Evolutionary conservation across 202 grass and related monocot genomes (phyloP).

Genomic region (Dendrocalamus latiflorus): DNA sequence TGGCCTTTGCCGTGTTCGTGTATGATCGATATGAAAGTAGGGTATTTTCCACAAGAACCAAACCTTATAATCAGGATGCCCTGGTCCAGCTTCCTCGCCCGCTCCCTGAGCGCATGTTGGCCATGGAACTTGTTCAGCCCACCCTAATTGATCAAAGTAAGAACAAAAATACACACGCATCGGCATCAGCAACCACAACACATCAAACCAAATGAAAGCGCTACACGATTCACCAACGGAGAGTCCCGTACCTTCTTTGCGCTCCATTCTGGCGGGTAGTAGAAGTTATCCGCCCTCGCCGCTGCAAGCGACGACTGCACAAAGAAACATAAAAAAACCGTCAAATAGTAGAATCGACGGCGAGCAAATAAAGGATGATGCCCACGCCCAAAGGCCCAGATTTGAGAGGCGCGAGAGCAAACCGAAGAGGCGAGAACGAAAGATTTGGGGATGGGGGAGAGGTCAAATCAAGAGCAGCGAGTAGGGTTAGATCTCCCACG

Average conservation of each 20-base stretch:
- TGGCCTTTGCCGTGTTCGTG: background rate
- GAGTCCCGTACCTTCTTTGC: constrained; percentile 65
- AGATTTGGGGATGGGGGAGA: background rate
- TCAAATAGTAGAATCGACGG: background rate
- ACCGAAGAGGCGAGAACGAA: background rate
- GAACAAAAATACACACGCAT: background rate
- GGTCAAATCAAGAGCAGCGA: background rate
- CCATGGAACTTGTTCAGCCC: constrained; percentile 95
- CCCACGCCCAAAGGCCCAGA: background rate
- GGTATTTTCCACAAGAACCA: background rate
- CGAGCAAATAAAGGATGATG: background rate
- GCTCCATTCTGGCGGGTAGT: constrained; percentile 96
- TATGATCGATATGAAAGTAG: background rate
- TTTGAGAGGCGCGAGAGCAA: background rate
- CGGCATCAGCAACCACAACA: background rate
- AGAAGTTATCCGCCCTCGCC: constrained; percentile 96
- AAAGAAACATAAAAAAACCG: background rate
- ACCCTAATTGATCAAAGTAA: constrained; percentile 46
- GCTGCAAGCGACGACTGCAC: constrained; percentile 84
- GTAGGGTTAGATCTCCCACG: constrained; percentile 21
- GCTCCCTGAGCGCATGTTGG: constrained; percentile 83
- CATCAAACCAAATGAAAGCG: background rate
- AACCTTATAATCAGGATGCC: constrained; percentile 96
- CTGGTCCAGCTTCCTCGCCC: constrained; percentile 89
- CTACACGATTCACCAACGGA: background rate